These are phyloP conservation scores for Curvularia sp. DNA, from an alignment of 2,329 filamentous ascomycete species.

Conservation along the genomic window DNA sequence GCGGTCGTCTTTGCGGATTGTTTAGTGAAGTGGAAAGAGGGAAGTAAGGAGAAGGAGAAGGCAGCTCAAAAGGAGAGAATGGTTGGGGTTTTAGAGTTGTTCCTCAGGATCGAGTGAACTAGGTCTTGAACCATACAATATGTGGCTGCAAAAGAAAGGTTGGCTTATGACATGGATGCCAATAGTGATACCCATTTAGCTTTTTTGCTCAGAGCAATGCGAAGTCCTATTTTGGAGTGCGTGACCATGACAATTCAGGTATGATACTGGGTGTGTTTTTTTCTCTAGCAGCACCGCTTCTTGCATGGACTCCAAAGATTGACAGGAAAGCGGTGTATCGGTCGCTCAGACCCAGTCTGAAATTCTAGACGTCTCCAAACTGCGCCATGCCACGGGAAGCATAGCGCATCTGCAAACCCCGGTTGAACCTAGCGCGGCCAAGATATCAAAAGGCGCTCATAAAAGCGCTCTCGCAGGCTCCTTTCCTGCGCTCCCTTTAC, in stretches of 20 bases:
- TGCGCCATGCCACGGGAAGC: conserved; percentile 3
- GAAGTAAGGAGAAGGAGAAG: conserved; percentile 63
- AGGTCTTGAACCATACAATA: background rate
- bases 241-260: background rate
- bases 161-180: background rate
- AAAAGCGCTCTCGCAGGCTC: conserved; percentile 12
- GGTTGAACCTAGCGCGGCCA: conserved; percentile 18
- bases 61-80: conserved; percentile 69
- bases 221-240: background rate
- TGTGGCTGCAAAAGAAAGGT: background rate
- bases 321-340: background rate
- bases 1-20: conserved; percentile 70
- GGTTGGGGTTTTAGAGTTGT: conserved; percentile 72
- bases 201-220: background rate
- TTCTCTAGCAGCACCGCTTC: background rate
- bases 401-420: conserved; percentile 6
- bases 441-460: conserved; percentile 23
- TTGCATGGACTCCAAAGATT: background rate
- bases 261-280: background rate
- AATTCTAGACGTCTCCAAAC: conserved; percentile 8
- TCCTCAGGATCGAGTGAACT: conserved; percentile 53
- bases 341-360: background rate
- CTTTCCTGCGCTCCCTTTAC: background rate
- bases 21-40: conserved; percentile 62
- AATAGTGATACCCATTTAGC: conserved; percentile 3